Evolutionary conservation across 495 filamentous ascomycete species (phyloP).

Genomic region (Bathelium albidoporum): DNA sequence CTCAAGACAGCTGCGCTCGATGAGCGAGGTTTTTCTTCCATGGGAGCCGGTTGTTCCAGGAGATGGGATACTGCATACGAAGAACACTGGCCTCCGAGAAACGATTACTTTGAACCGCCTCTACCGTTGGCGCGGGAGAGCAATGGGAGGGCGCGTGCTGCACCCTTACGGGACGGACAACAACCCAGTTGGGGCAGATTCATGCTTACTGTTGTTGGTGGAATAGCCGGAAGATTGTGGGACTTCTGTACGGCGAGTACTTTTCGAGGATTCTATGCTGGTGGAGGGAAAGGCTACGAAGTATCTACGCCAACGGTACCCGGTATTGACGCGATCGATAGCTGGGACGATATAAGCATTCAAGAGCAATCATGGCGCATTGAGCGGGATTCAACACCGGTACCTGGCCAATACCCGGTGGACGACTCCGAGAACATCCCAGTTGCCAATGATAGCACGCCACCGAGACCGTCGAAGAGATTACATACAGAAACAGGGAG

Average conservation of each 20-base stretch:
- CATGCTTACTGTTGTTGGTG: slow-evolving; percentile 46
- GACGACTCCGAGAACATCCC: slow-evolving; percentile 25
- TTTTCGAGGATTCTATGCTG: slow-evolving; percentile 77
- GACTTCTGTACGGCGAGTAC: slow-evolving; percentile 66
- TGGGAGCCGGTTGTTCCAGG: background rate
- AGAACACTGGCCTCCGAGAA: background rate
- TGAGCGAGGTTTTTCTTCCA: slow-evolving; percentile 27
- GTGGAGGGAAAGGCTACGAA: slow-evolving; percentile 65
- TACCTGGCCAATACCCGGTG: slow-evolving; percentile 40
- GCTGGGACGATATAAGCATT: slow-evolving; percentile 15
- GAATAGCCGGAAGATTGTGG: slow-evolving; percentile 58
- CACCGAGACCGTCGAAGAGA: slow-evolving; percentile 36
- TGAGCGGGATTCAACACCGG: slow-evolving; percentile 14
- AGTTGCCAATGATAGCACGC: slow-evolving; percentile 27
- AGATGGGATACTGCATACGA: background rate
- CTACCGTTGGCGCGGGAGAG: slow-evolving; percentile 18
- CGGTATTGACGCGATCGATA: background rate
- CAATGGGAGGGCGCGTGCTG: slow-evolving; percentile 14
- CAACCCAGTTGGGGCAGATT: slow-evolving; percentile 38
- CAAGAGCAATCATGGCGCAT: background rate
- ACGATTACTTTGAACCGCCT: background rate
- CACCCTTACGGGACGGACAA: background rate
- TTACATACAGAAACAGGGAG: slow-evolving; percentile 44
- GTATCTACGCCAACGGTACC: slow-evolving; percentile 8
- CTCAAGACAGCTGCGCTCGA: slow-evolving; percentile 37